phyloP scores from a whole-genome alignment of 805 yeast species.

The Metschnikowia anglica region DNA sequence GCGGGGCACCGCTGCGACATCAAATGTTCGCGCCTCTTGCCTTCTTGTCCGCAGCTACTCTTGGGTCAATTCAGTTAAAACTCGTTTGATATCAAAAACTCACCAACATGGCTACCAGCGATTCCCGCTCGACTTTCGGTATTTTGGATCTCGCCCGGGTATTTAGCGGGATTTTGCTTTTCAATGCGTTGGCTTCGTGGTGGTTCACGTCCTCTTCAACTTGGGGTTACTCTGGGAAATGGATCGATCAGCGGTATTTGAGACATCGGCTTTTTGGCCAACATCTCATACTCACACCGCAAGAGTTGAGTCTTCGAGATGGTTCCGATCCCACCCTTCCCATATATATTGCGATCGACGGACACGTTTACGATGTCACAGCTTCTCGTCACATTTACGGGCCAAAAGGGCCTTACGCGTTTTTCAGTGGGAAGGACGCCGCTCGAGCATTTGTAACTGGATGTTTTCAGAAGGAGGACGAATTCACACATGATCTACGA shows the following conservation, averaged over 20 bases:
- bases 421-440: slow-evolving; percentile 64
- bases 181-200: slow-evolving; percentile 53
- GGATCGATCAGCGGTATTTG: slow-evolving; percentile 45
- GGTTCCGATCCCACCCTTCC: slow-evolving; percentile 52
- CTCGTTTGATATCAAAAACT: too few species aligned
- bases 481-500: slow-evolving; percentile 64
- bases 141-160: slow-evolving; percentile 44
- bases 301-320: slow-evolving; percentile 48
- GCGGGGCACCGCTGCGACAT: too few species aligned
- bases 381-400: slow-evolving; percentile 53
- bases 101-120: neutral
- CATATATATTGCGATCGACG: slow-evolving; percentile 58
- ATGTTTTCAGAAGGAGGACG: slow-evolving; percentile 53
- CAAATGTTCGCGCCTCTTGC: too few species aligned
- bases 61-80: too few species aligned
- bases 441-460: slow-evolving; percentile 73
- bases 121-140: slow-evolving; percentile 1
- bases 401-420: slow-evolving; percentile 53
- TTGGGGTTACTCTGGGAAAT: slow-evolving; percentile 62
- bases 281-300: slow-evolving; percentile 38
- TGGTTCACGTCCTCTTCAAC: slow-evolving; percentile 55
- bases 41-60: too few species aligned
- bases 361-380: slow-evolving; percentile 64
- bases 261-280: slow-evolving; percentile 22
- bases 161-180: slow-evolving; percentile 44